A percentile compares a stretch with the other conserved stretches of the same genome.
phyloP scores from a whole-genome alignment of 1,139 yeast species.

The Zygosaccharomyces pseudobailii region DNA sequence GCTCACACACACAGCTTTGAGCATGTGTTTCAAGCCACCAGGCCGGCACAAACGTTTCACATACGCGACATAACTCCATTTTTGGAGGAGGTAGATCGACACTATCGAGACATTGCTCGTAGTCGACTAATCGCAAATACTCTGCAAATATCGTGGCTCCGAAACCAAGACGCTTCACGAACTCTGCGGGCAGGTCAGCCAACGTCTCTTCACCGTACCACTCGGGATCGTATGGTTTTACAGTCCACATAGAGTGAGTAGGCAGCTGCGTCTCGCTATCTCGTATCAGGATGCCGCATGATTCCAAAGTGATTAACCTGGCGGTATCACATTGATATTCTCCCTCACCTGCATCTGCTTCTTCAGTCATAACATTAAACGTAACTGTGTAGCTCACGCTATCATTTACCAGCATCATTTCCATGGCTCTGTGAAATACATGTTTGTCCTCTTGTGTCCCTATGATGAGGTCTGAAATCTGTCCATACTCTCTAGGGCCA shows the following conservation, averaged over 20 bases:
- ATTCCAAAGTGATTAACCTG: constrained; percentile 66
- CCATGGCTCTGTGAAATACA: constrained; percentile 67
- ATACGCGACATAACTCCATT: constrained; percentile 78
- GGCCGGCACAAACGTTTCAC: constrained; percentile 87
- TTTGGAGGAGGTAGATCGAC: constrained; percentile 69
- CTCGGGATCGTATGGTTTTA: constrained; percentile 68
- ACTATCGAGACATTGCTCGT: constrained; percentile 57
- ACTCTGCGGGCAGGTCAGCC: constrained; percentile 54
- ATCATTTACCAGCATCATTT: constrained; percentile 68
- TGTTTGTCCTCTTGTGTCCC: constrained; percentile 63
- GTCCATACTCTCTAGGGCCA: constrained; percentile 40
- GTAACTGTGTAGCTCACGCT: constrained; percentile 66
- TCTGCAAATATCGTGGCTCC: constrained; percentile 83
- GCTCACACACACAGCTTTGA: constrained; percentile 82
- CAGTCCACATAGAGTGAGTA: constrained; percentile 88
- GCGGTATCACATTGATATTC: constrained; percentile 6
- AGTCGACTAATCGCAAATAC: constrained; percentile 60
- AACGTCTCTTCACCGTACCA: constrained; percentile 42
- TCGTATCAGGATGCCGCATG: constrained; percentile 91
- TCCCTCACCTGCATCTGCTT: constrained; percentile 6
- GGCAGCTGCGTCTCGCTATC: constrained; percentile 53
- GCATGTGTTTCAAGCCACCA: constrained; percentile 97
- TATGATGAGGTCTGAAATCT: constrained; percentile 59
- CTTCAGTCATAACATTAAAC: constrained; percentile 36
- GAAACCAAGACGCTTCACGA: constrained; percentile 74